Base-by-base conservation (phyloP, 23 red algal species). In the Gracilaria gracilis region DNA sequence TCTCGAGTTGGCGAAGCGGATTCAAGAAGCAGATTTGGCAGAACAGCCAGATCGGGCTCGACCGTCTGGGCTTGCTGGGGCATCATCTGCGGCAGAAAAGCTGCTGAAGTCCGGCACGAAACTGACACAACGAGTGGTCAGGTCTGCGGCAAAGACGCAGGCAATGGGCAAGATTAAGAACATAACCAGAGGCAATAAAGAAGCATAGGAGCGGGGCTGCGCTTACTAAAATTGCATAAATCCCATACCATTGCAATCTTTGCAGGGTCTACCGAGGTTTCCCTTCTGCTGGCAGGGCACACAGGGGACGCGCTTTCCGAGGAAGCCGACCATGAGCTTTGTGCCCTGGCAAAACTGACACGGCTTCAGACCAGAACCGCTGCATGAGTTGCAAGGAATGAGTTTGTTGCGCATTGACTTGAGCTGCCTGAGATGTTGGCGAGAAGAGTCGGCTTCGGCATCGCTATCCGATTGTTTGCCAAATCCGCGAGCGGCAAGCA, bases 321-420 rank as follows among this genome's bases (percentile, higher is more conserved):
- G 69, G 65, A 92, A 92, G 40, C 89, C 89, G 14, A 75, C 65
- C 89, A 92, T 92, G 42, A 84, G 46, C 51, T 61, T 74, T 9
- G 89, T 92, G 24, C 89, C 89, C 35, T 92, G 59, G 42, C 89
- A 92, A 65, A 92, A 92, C 51, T 92, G 89, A 24, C 89, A 92
- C 40, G 79, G 39, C 66, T 84, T 83, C 38, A 71, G 32, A 21
- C 89, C 89, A 5, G 77, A 58, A 23, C 79, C 89, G 15, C 54
- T 75, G 79, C 89, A 92, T 17, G 31, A 31, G 9, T 19, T 55
- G 78, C 89, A 92, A 12, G 77, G 61, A 20, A 92, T 58, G 24
- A 92, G 47, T 54, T 84, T 92, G 34, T 79, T 78, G 31, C 80
- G 78, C 79, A 69, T 61, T 62, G 50, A 27, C 54, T 82, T 82